Evolutionary conservation across 2,329 filamentous ascomycete species (phyloP).

Genomic region (Arthrobotrys entomopaga): DNA sequence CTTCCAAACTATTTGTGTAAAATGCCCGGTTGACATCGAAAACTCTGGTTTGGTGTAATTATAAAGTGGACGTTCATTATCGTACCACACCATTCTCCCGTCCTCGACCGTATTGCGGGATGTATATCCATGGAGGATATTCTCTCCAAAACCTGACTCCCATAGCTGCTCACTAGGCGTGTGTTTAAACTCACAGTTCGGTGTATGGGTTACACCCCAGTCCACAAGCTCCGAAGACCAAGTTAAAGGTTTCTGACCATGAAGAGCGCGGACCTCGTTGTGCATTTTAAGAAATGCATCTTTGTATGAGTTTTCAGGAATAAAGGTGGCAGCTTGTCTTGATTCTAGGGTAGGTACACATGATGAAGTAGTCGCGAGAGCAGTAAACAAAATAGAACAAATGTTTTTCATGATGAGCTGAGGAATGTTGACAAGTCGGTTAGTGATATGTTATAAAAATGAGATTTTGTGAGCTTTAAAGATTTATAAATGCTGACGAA

Average conservation of each 20-base stretch:
- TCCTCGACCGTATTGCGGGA: not conserved
- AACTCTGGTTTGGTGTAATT: not conserved
- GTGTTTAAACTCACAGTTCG: not conserved
- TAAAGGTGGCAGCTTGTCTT: not conserved
- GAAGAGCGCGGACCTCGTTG: conserved; percentile 10
- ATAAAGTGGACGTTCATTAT: not conserved
- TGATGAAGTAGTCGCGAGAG: too few relatives aligned
- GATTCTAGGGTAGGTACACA: not conserved
- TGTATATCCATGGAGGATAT: not conserved
- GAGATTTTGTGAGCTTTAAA: too few relatives aligned
- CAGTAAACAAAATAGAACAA: too few relatives aligned
- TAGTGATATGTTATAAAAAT: too few relatives aligned
- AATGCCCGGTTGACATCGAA: not conserved
- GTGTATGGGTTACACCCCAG: not conserved
- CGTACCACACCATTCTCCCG: not conserved
- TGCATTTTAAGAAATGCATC: conserved; percentile 15
- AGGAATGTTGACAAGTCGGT: too few relatives aligned
- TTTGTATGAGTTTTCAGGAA: conserved; percentile 7
- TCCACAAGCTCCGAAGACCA: conserved; percentile 3
- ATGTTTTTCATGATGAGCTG: too few relatives aligned
- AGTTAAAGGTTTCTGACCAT: conserved; percentile 3
- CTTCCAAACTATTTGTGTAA: conserved; percentile 25
- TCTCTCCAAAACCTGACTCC: not conserved
- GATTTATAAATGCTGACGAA: too few relatives aligned
- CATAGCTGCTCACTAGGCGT: not conserved